Evolutionary conservation across 2,329 filamentous ascomycete genomes (phyloP), one percentile per base, ranked within the genome.

Genomic region (Phoma herbarum): DNA sequence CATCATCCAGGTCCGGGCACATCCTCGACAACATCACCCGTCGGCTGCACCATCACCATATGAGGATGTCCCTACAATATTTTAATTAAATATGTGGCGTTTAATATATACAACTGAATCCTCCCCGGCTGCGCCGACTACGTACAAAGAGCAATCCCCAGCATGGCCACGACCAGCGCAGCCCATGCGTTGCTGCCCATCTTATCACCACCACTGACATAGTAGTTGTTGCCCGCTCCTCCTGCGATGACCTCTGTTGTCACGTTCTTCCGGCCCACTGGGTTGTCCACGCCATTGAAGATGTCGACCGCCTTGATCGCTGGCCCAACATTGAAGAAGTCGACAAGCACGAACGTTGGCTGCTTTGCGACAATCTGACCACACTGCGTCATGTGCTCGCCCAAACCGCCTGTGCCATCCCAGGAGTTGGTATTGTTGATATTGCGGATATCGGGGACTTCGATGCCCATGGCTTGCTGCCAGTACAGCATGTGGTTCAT

Each of bases 401-500:
- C 80, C 14, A 84, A 72, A 31, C 80, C 81, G 18, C 90, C 89
- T 3, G 73, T 79, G 6, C 83, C 86, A 28, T 76, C 80, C 14
- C 87, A 80, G 43, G 84, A 86, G 75, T 93, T 93, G 46, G 90
- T 91, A 9, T 80, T 84, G 14, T 85, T 77, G 70, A 91, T 65
- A 16, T 62, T 83, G 62, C 80, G 80, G 3, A 83, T 74, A 16
- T 79, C 69, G 4, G 69, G 69, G 3, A 61, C 59, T 47, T 70
- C 37, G 47, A 73, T 71, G 9, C 62, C 63, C 54, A 74, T 69
- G 3, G 79, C 76, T 25, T 87, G 72, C 18, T 74, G 75, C 61
- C 82, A 80, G 78, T 92, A 87, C 45, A 89, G 83, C 79, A 93
- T 92, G 78, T 93, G 90, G 80, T 94, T 94, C 80, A 91, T 83